Base-by-base conservation (phyloP, 768 basidiomycete species). In the Russula sp. region DNA sequence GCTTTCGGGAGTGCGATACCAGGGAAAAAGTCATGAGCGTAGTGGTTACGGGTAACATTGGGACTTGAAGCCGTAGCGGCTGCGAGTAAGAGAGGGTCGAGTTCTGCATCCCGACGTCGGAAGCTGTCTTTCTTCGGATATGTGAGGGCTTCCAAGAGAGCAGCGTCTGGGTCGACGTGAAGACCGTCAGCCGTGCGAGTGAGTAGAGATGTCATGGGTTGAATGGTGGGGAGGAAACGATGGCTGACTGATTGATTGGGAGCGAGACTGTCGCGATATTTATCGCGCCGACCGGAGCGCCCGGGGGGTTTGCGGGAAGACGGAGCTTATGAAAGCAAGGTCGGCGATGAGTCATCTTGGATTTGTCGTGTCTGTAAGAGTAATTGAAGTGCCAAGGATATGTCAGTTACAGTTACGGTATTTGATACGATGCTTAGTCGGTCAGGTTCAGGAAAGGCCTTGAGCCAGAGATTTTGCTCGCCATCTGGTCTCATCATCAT, bases 41-140 rank as follows among this genome's bases (percentile, higher is more conserved):
- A 91, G 73, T 95, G 93, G 70, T 94, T 91, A 51, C 90, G 82
- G 44, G 93, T 94, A 61, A 89, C 81, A 66, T 90, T 83, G 11
- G 89, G 88, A 5, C 86, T 87, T 0, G 89, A 86, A 0, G 89
- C 86, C 11, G 83, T 80, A 7, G 86, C 90, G 0, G 88, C 88
- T 32, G 89, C 90, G 60, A 94, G 82, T 59, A 94, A 78, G 7
- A 94, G 78, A 22, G 91, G 88, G 71, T 94, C 91, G 46, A 94
- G 80, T 0, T 84, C 82, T 7, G 88, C 85, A 73, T 92, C 89
- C 48, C 88, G 80, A 51, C 86, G 79, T 44, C 81, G 77, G 69
- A 87, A 80, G 32, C 72, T 69, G 24, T 77, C 68, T 69, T 78
- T 80, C 63, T 77, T 54, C 46, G 59, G 86, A 78, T 46, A 79